Base-by-base conservation (phyloP, 495 filamentous ascomycete species). In the Podospora comata region DNA sequence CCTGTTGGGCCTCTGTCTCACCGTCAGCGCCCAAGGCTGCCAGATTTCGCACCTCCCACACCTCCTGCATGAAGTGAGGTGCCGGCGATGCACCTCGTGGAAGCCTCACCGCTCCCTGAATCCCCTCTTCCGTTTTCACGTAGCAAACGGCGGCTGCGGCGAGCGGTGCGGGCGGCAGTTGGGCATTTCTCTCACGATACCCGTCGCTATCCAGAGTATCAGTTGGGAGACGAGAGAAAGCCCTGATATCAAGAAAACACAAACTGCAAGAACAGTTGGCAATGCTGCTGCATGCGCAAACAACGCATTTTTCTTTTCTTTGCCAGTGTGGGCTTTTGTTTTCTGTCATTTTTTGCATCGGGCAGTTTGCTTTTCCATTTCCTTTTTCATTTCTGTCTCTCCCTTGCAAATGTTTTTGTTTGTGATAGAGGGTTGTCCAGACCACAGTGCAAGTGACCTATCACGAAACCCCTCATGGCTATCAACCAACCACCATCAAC, bases 11-110 rank as follows among this genome's bases (percentile, higher is more conserved):
- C 18, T 27, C 7, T 26, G 26, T n/a, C 60, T n/a, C 60, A 30
- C 30, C 26, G 16, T 62, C 60, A 62, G 60, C 60, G 60, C 60
- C 60, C 60, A 62, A 62, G 60, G 60, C 60, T 62, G 23, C 60
- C 60, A 62, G 60, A 62, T 62, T 32, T 58, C 55, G 55, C 55
- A 58, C 55, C 55, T 26, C n/a, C 55, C 30, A 48, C 39, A 48
- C 39, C 39, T 23, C 56, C 19, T 59, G 56, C 56, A 26, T 20
- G 26, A 59, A 59, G 19, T 27, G 19, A 59, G 19, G 56, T 27
- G 26, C 19, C 56, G 26, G 26, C 56, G 26, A 59, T 27, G 56
- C 5, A 59, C 56, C 19, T 23, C 19, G 26, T 27, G 26, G 26
- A 59, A 19, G 60, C 60, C 60, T 62, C 60, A 62, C 60, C 60